phyloP scores from a whole-genome alignment of 2,329 filamentous ascomycete genomes.

The Hypomyces rosellus region DNA sequence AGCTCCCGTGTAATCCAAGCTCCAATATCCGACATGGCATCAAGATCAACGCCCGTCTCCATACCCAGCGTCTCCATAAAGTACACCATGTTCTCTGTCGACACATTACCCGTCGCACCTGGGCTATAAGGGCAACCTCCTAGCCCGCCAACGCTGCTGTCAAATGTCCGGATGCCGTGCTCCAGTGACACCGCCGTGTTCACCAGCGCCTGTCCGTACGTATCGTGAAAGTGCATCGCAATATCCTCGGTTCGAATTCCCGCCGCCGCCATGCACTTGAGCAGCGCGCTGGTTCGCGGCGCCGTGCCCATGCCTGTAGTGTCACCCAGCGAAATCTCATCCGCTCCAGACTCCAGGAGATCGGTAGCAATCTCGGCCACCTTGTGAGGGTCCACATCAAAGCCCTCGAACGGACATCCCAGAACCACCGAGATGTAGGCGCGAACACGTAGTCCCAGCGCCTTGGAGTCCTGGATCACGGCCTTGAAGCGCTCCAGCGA shows the following conservation, averaged over 20 bases:
- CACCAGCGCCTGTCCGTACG: constrained; percentile 78
- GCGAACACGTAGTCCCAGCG: constrained; percentile 59
- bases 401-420: constrained; percentile 70
- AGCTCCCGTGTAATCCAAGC: constrained; percentile 63
- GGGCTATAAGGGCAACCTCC: constrained; percentile 83
- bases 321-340: constrained; percentile 85
- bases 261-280: constrained; percentile 58
- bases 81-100: constrained; percentile 79
- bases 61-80: constrained; percentile 68
- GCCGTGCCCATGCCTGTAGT: constrained; percentile 87
- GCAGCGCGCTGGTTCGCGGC: constrained; percentile 58
- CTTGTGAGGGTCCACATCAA: constrained; percentile 55
- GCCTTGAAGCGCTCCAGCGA: constrained; percentile 64
- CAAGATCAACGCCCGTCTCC: constrained; percentile 65
- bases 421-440: constrained; percentile 78
- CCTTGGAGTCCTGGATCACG: constrained; percentile 63
- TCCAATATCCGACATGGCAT: constrained; percentile 61
- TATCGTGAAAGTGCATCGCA: constrained; percentile 85
- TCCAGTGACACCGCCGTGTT: constrained; percentile 74
- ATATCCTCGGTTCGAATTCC: constrained; percentile 64
- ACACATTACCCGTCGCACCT: constrained; percentile 79
- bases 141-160: constrained; percentile 71
- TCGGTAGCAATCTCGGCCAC: constrained; percentile 61
- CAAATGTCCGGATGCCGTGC: constrained; percentile 71
- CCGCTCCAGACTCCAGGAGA: constrained; percentile 78